Evolutionary conservation across 306 rosid species (phyloP).

Genomic region (Crotalaria pallida): DNA sequence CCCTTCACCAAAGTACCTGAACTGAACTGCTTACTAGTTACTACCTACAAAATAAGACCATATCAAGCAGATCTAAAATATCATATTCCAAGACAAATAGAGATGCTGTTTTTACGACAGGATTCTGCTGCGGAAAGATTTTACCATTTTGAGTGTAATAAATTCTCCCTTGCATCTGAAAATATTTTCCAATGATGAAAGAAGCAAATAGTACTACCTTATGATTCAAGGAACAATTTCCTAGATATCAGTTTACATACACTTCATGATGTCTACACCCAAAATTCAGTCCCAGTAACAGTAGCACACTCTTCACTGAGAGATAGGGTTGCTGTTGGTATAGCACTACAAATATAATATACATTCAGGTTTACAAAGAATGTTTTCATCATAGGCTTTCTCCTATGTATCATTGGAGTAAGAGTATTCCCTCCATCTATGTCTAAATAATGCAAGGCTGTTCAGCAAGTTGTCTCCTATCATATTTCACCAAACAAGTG

Average conservation of each 20-base stretch:
- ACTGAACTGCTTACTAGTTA: no score
- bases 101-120: not conserved
- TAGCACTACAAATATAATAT: not conserved
- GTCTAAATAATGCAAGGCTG: not conserved
- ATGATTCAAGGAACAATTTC: conserved; percentile 7
- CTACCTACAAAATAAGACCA: not conserved
- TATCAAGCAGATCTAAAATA: not conserved
- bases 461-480: conserved; percentile 3
- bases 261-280: conserved; percentile 6
- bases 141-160: not conserved
- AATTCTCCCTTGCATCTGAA: not conserved
- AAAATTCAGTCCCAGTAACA: not conserved
- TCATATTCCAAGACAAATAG: conserved; percentile 1
- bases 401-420: not conserved
- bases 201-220: conserved; percentile 14
- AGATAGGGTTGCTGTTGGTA: conserved; percentile 10
- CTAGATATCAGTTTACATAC: not conserved
- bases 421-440: not conserved
- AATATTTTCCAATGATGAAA: not conserved
- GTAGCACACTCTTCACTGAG: conserved; percentile 11
- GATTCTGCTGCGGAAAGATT: conserved; percentile 2
- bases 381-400: not conserved
- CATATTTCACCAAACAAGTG: conserved; percentile 11
- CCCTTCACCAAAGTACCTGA: no score
- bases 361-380: conserved; percentile 1